A percentile compares a stretch with the other conserved stretches of the same genome.
phyloP scores from a whole-genome alignment of 129 eudicot species.

The sunflower (Helianthus annuus) region HanXRQr2.0-SUNRISE NC_035449.2:166188713-166189212 shows the following conservation, averaged over 20 bases:
- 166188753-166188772: conserved; percentile 58
- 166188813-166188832: conserved; percentile 58
- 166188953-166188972: conserved; percentile 46
- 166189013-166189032: conserved; percentile 54
- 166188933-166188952: conserved; percentile 43
- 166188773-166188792: conserved; percentile 55
- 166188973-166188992: conserved; percentile 62
- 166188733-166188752: conserved; percentile 48
- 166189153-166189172: conserved; percentile 47
- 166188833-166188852: conserved; percentile 57
- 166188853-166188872: conserved; percentile 48
- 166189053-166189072: conserved; percentile 61
- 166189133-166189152: conserved; percentile 37
- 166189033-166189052: conserved; percentile 57
- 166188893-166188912: conserved; percentile 46
- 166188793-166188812: conserved; percentile 49
- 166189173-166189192: conserved; percentile 54
- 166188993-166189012: conserved; percentile 48
- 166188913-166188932: conserved; percentile 57
- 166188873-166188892: conserved; percentile 52
- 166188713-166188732: conserved; percentile 41
- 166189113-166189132: conserved; percentile 61
- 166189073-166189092: conserved; percentile 42
- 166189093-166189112: conserved; percentile 49
- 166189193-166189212: conserved; percentile 54